Percentiles rank a stretch among this genome's conserved stretches.
Evolutionary conservation across 2,329 filamentous ascomycete species (phyloP).

Genomic region (Clonostachys sp.): DNA sequence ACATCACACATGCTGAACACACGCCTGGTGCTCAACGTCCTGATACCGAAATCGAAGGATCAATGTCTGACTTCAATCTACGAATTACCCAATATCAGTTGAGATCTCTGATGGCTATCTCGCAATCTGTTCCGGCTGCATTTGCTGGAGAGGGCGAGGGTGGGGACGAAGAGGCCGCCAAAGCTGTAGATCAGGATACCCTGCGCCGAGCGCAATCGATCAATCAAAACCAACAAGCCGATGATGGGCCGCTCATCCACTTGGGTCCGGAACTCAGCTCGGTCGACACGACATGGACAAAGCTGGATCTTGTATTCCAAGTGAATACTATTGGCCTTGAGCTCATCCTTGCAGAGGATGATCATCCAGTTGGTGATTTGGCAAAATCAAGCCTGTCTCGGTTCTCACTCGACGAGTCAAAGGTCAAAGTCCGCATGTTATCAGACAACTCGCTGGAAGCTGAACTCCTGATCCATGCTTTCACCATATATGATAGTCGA

Average conservation of each 20-base stretch:
- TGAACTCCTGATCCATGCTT: conserved; percentile 88
- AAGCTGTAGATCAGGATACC: conserved; percentile 62
- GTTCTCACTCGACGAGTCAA: conserved; percentile 91
- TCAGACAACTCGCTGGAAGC: conserved; percentile 89
- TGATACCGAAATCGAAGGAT: conserved; percentile 86
- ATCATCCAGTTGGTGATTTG: conserved; percentile 73
- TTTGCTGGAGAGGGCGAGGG: conserved; percentile 68
- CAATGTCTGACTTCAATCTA: conserved; percentile 90
- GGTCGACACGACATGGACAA: conserved; percentile 76
- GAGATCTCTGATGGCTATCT: conserved; percentile 83
- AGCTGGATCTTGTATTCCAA: conserved; percentile 87
- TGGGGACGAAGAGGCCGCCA: conserved; percentile 67
- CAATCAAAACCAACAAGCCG: conserved; percentile 25
- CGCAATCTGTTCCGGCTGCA: conserved; percentile 79
- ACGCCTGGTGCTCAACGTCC: conserved; percentile 71
- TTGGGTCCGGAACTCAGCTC: conserved; percentile 68
- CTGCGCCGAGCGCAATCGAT: conserved; percentile 41
- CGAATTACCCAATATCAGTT: conserved; percentile 86
- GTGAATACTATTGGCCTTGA: conserved; percentile 86
- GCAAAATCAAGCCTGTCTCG: conserved; percentile 81
- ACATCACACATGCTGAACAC: conserved; percentile 88
- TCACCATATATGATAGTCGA: conserved; percentile 92
- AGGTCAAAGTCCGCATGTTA: conserved; percentile 87
- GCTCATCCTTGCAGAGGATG: conserved; percentile 71
- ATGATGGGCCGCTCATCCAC: conserved; percentile 41